Conservation (phyloP, 1,284 basidiomycete species). For the Ustilago bromivora region DNA sequence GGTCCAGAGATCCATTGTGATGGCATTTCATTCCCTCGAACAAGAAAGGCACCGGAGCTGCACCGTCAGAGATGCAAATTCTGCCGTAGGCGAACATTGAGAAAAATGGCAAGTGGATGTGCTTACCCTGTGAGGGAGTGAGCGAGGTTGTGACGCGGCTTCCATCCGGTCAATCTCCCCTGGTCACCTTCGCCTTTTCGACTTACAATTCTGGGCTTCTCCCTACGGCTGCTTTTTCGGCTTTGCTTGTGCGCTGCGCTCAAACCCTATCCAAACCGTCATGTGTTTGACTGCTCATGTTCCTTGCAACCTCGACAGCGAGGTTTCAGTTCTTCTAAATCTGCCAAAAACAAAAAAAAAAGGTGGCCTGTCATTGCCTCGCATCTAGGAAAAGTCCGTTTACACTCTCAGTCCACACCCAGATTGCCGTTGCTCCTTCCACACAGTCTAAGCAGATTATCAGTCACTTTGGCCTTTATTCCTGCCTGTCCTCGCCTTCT, state of each 20-base stretch:
- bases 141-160: not conserved
- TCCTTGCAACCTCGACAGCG: not conserved
- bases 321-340: constrained; percentile 41
- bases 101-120: not conserved
- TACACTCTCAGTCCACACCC: constrained; percentile 8
- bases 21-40: not conserved
- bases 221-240: constrained; percentile 5
- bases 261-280: not conserved
- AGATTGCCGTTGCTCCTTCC: not conserved
- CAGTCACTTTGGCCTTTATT: not conserved
- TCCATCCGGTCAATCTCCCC: not conserved
- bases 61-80: not conserved
- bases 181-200: not conserved
- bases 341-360: constrained; percentile 23
- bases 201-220: not conserved
- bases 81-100: not conserved
- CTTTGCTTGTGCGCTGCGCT: not conserved
- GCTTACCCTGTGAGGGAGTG: not conserved
- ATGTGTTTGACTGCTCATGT: constrained; percentile 1
- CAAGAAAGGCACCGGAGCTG: not conserved
- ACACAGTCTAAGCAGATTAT: not conserved
- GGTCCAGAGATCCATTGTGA: not conserved
- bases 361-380: constrained; percentile 28
- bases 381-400: constrained; percentile 8
- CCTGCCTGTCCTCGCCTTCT: constrained; percentile 1